Percentiles rank a stretch among this genome's conserved stretches.
Conservation (phyloP, 148 eudicot genomes). For the Rhododendron williamsianum region DNA sequence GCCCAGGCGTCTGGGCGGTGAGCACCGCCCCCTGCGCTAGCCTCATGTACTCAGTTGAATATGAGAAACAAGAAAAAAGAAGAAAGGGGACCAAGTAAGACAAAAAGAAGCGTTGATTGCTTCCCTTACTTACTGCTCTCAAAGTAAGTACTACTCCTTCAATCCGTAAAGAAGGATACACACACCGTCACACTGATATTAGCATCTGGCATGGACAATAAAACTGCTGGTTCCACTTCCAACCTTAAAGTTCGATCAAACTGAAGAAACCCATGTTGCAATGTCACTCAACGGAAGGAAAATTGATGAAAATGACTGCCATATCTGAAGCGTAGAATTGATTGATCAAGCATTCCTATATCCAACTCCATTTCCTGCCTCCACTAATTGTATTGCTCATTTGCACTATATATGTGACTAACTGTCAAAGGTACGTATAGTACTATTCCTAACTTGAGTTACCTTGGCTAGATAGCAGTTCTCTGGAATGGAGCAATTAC, state of each 20-base stretch:
- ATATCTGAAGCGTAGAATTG: neutral
- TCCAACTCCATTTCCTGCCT: neutral
- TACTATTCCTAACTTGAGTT: neutral
- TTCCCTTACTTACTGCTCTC: neutral
- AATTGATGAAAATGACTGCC: neutral
- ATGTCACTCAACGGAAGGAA: neutral
- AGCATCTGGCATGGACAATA: neutral
- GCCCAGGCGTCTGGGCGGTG: neutral
- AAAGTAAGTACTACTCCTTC: neutral
- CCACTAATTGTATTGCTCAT: neutral
- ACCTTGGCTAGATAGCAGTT: neutral
- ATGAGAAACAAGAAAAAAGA: neutral
- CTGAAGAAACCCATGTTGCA: neutral
- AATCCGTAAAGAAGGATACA: neutral
- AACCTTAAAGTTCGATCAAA: neutral
- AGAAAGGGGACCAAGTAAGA: neutral
- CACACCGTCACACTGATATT: neutral
- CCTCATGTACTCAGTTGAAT: neutral
- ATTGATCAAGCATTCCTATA: neutral
- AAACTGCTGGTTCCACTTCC: constrained; percentile 6
- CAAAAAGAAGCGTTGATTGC: neutral
- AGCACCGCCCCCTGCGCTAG: neutral
- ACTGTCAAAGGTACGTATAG: neutral
- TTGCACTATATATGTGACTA: neutral
- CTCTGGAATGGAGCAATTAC: neutral